Evolutionary conservation across 352 stramenopile species (phyloP).

Genomic region (Pythium guiyangense): DNA sequence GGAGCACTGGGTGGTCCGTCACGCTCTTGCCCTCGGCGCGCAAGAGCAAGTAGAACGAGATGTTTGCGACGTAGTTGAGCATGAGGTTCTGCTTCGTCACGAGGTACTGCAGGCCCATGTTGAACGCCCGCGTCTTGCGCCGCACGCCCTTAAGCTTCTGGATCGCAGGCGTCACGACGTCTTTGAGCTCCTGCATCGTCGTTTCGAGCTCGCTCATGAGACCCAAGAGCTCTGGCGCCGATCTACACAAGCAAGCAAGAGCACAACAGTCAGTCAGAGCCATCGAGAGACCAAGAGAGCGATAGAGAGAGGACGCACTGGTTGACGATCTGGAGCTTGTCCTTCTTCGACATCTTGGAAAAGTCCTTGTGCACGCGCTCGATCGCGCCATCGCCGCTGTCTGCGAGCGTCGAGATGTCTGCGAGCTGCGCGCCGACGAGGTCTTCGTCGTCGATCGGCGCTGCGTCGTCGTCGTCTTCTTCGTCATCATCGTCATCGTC

Average conservation of each 20-base stretch:
- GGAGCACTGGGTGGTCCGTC: slow-evolving; percentile 68
- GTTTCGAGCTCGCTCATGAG: slow-evolving; percentile 62
- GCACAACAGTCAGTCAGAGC: slow-evolving; percentile 2
- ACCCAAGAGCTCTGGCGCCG: slow-evolving; percentile 69
- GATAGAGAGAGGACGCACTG: slow-evolving; percentile 32
- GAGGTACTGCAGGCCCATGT: slow-evolving; percentile 70
- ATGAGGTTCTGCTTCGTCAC: slow-evolving; percentile 77
- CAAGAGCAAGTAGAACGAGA: slow-evolving; percentile 83
- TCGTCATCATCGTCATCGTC: slow-evolving; percentile 32
- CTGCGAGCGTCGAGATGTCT: slow-evolving; percentile 62
- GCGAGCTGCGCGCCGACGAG: slow-evolving; percentile 66
- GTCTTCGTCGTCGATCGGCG: slow-evolving; percentile 53
- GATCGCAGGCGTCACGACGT: slow-evolving; percentile 63
- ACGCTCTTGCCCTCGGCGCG: slow-evolving; percentile 78
- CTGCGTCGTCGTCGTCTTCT: slow-evolving; percentile 17
- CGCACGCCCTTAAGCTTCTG: slow-evolving; percentile 63
- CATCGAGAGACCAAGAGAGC: not conserved
- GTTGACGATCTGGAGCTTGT: slow-evolving; percentile 85
- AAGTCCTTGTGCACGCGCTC: slow-evolving; percentile 80
- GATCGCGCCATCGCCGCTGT: slow-evolving; percentile 44
- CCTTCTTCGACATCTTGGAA: slow-evolving; percentile 83
- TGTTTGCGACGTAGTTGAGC: slow-evolving; percentile 84
- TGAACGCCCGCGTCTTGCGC: slow-evolving; percentile 46
- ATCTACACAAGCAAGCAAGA: slow-evolving; percentile 16
- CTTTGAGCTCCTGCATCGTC: slow-evolving; percentile 59